phyloP scores from a whole-genome alignment of 768 basidiomycete species.

The Sutorius australiensis region DNA sequence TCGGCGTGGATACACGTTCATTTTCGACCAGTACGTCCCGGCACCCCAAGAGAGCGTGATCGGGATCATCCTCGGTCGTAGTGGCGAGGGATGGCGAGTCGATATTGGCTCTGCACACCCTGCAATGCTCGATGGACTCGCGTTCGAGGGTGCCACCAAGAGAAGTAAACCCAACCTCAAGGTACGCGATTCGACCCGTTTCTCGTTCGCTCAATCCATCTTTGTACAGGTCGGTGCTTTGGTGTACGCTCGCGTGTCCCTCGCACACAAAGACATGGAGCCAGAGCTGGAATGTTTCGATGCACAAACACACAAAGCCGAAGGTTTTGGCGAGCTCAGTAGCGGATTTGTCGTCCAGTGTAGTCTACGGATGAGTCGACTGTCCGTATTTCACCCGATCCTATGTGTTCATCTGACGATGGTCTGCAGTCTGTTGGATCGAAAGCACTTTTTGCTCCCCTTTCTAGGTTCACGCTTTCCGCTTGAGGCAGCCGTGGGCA shows the following conservation, averaged over 20 bases:
- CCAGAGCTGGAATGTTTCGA: constrained; percentile 97
- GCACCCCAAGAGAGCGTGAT: constrained; percentile 87
- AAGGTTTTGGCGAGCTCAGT: constrained; percentile 91
- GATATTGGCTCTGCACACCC: constrained; percentile 89
- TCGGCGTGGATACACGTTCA: not conserved
- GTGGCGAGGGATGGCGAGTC: constrained; percentile 89
- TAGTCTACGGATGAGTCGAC: constrained; percentile 80
- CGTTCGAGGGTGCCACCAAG: constrained; percentile 96
- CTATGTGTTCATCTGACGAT: constrained; percentile 5
- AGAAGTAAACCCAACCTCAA: constrained; percentile 92
- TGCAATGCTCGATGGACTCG: constrained; percentile 82
- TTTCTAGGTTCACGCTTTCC: constrained; percentile 78
- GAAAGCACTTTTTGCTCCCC: constrained; percentile 78
- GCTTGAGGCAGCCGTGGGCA: constrained; percentile 82
- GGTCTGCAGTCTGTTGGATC: constrained; percentile 63
- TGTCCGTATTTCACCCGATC: constrained; percentile 46
- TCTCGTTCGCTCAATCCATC: constrained; percentile 5
- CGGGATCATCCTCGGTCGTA: constrained; percentile 73
- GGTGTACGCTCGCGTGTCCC: constrained; percentile 87
- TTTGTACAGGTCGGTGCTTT: constrained; percentile 74
- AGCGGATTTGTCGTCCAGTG: constrained; percentile 81
- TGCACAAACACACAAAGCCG: constrained; percentile 85
- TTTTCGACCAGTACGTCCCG: constrained; percentile 71
- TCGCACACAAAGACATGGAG: constrained; percentile 97
- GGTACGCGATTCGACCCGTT: constrained; percentile 37